phyloP scores from a whole-genome alignment of 140 eudicot species.

The Cichorium intybus region DNA sequence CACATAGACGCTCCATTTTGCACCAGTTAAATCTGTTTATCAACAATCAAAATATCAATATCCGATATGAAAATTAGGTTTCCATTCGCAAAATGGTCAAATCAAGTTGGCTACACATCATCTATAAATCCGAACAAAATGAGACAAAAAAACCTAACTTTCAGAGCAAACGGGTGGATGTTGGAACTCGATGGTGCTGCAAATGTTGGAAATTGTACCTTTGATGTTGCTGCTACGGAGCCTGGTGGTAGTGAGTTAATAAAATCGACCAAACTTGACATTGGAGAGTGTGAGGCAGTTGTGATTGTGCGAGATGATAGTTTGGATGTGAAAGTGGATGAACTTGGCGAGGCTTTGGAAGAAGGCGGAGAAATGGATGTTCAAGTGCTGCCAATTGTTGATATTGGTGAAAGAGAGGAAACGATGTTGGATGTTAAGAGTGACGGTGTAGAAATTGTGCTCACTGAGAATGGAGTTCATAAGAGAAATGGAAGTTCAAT shows the following conservation, averaged over 20 bases:
- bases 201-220: conserved; percentile 2
- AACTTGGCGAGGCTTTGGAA: background rate
- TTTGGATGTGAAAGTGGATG: conserved; percentile 21
- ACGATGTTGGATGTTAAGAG: conserved; percentile 9
- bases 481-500: too few species aligned
- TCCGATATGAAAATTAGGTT: background rate
- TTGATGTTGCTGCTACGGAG: conserved; percentile 23
- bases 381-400: conserved; percentile 5
- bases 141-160: background rate
- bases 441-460: conserved; percentile 14
- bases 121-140: background rate
- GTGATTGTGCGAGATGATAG: conserved; percentile 7
- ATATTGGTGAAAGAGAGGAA: conserved; percentile 11
- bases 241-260: conserved; percentile 8
- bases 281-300: background rate
- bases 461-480: too few species aligned
- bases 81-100: background rate
- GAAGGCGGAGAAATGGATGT: conserved; percentile 7
- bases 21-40: background rate
- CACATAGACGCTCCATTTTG: conserved; percentile 14
- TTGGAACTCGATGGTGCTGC: background rate
- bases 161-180: background rate
- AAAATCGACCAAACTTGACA: background rate
- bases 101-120: background rate
- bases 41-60: background rate